These are phyloP conservation scores for Gloeostereum incarnatum DNA, from an alignment of 768 basidiomycete species.

Conservation along the genomic window DNA sequence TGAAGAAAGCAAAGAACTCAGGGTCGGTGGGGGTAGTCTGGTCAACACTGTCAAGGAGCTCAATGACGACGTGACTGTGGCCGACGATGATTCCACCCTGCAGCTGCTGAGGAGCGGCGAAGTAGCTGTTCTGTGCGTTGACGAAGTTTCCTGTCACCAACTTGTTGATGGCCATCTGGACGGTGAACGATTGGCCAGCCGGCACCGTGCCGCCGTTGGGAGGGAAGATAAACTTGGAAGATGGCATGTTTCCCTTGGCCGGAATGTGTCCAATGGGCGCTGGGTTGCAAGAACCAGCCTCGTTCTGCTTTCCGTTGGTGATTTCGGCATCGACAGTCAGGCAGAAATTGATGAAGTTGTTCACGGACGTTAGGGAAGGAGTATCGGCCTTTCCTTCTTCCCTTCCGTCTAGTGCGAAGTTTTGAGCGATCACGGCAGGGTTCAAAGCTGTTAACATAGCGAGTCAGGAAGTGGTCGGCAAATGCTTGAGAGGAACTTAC, in stretches of 20 bases:
- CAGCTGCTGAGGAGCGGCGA: slow-evolving; percentile 26
- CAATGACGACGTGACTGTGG: slow-evolving; percentile 35
- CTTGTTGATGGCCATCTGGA: slow-evolving; percentile 18
- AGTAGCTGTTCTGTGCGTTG: slow-evolving; percentile 24
- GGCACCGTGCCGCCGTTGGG: slow-evolving; percentile 28
- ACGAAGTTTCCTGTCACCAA: slow-evolving; percentile 25
- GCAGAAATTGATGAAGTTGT: slow-evolving; percentile 74
- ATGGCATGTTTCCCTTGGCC: slow-evolving; percentile 32
- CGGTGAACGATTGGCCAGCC: slow-evolving; percentile 32
- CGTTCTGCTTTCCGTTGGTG: slow-evolving; percentile 40
- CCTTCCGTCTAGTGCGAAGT: slow-evolving; percentile 47
- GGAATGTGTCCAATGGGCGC: slow-evolving; percentile 41
- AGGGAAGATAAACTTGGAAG: slow-evolving; percentile 35
- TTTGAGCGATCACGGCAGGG: slow-evolving; percentile 39
- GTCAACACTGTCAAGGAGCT: slow-evolving; percentile 12
- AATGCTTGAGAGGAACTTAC: slow-evolving; percentile 12
- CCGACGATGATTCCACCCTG: slow-evolving; percentile 24
- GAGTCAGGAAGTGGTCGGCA: not conserved
- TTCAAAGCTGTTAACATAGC: slow-evolving; percentile 19
- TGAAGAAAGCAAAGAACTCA: slow-evolving; percentile 33
- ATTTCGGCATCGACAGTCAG: slow-evolving; percentile 35
- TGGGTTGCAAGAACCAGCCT: slow-evolving; percentile 36
- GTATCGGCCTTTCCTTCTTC: slow-evolving; percentile 40
- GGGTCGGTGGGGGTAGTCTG: slow-evolving; percentile 22
- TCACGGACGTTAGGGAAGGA: slow-evolving; percentile 48